Evolutionary conservation across 2,329 filamentous ascomycete species (phyloP), one percentile per base, ranked within the genome.

Genomic region (Sporothrix variecibatus): DNA sequence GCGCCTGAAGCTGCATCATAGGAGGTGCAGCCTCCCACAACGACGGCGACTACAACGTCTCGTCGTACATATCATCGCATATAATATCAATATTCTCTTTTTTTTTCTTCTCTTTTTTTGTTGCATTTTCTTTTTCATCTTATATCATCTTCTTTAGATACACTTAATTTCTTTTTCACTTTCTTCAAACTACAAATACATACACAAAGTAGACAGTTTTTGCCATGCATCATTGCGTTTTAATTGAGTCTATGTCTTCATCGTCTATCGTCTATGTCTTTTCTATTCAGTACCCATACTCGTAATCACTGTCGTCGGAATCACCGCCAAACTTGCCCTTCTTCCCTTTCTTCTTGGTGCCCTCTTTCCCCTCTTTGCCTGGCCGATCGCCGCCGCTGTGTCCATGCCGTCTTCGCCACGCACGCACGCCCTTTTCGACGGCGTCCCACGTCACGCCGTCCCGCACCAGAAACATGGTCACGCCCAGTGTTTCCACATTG

Each of bases 381-480:
- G 8, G 74, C 31, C 28, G 53, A 3, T 8, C 23, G 88, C 80
- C 90, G 90, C 79, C 92, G 88, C 82, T 88, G 90, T 75, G 68
- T 6, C 74, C 74, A 53, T 69, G 69, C 53, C 46, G 53, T n/a
- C 43, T 26, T 79, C 95, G 89, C 95, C 96, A 98, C 79, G 92
- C 90, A 80, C 86, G 86, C 5, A 98, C 89, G 0, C 95, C 95
- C 74, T 86, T 87, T 82, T 97, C 94, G 26, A 98, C 84, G 84
- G 96, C 94, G 0, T 86, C 86, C 83, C 90, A 91, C 1, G 88
- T 91, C 72, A 97, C 90, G 0, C 95, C 95, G 80, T 97, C 92
- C 73, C 88, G 85, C 0, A 98, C 92, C 69, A 98, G 83, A 80
- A 90, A 90, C 89, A 98, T 97, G 0, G 92, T 93, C 2, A 97